Evolutionary conservation across 1,284 basidiomycete genomes (phyloP), one percentile per base, ranked within the genome.

Genomic region (Singerocomus inundabilis): DNA sequence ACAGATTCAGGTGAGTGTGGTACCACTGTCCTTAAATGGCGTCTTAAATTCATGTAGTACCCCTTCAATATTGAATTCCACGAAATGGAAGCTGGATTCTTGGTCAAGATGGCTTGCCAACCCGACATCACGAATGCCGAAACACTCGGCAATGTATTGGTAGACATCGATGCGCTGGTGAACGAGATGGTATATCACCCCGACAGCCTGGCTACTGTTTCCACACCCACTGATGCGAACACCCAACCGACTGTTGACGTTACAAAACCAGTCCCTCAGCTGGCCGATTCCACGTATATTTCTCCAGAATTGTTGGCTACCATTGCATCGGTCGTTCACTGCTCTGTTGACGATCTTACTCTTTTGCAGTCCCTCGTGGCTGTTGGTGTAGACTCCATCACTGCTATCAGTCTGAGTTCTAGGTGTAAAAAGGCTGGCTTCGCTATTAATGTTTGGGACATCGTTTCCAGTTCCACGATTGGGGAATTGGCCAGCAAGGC

Each of bases 341-440:
- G 60, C 6, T 48, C 66, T 9, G 28, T 45, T 6, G 55, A 62
- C 0, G 53, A 53, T 30, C 55, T 78, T 13, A 54, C 60, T 21
- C 54, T 63, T 7, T 48, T 57, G 9, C 74, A 74, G 6, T 63
- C 68, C 2, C 66, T 77, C 11, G 64, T 66, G 11, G 65, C 74
- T 6, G 59, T 80, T 6, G 78, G 78, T 9, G 66, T 80, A n/a
- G 78, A 80, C 55, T 79, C 78, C 1, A 80, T 80, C 46, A 75
- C 73, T 26, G 75, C 78, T 16, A 76, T 80, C 37, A 73, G 74
- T 50, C 64, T 80, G 16, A 68, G 70, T 8, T 67, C 74, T 21
- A 71, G 66, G 44, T 71, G 68, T 48, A 70, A 72, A 33, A 62
- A 62, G 40, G 65, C 59, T 10, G 75, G 75, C 2, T 50, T 77